Percentiles rank a stretch among this genome's conserved stretches.
These are phyloP conservation scores for Zygoascus sp. DNA, from an alignment of 1,139 yeast species.

Conservation along the genomic window DNA sequence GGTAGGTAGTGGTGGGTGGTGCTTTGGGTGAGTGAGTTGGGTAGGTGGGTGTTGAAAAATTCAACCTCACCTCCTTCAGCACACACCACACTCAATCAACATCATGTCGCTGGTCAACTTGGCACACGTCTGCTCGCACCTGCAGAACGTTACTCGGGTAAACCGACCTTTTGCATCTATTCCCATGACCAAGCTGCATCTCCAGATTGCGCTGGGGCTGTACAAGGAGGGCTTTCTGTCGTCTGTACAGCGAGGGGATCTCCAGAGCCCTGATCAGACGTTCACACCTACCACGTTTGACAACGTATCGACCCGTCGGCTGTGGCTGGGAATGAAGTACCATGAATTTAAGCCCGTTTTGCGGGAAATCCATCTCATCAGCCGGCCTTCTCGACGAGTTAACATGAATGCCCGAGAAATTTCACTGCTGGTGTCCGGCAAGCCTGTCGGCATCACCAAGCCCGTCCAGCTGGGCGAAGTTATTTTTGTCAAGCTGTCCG, in stretches of 20 bases:
- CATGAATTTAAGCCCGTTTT: conserved; percentile 76
- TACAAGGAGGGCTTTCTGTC: conserved; percentile 89
- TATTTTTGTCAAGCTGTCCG: conserved; percentile 55
- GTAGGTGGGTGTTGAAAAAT: too few relatives aligned
- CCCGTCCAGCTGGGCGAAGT: conserved; percentile 91
- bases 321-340: conserved; percentile 91
- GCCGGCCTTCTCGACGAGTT: conserved; percentile 81
- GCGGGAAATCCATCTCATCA: conserved; percentile 64
- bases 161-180: conserved; percentile 70
- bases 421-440: conserved; percentile 70
- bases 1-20: neutral
- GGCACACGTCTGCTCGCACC: conserved; percentile 81
- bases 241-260: conserved; percentile 82
- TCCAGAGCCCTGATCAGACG: conserved; percentile 73
- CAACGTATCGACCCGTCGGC: conserved; percentile 76
- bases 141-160: conserved; percentile 82
- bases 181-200: conserved; percentile 78
- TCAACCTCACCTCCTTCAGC: neutral
- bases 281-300: conserved; percentile 83
- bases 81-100: neutral
- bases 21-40: neutral
- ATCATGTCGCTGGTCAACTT: conserved; percentile 79
- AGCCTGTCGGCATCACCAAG: conserved; percentile 64
- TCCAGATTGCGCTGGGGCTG: conserved; percentile 76
- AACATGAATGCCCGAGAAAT: conserved; percentile 60